Conservation (phyloP, 176 grass and related monocot genomes). For the Avena atlantica region DNA sequence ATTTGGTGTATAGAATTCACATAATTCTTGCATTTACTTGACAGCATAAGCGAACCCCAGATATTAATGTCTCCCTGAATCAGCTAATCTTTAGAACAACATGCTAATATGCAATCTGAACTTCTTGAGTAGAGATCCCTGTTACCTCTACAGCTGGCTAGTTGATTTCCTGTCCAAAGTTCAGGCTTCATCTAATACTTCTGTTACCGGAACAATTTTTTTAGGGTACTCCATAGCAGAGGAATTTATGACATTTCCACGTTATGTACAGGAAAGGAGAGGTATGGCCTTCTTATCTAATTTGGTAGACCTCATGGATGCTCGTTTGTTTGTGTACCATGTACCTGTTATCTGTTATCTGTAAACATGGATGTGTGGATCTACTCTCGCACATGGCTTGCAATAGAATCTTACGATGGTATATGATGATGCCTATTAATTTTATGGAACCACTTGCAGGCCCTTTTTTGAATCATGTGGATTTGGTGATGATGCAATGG, state of each 20-base stretch:
- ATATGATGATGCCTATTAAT: neutral
- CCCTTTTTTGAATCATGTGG: constrained; percentile 86
- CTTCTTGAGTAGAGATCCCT: constrained; percentile 16
- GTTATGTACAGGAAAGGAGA: constrained; percentile 85
- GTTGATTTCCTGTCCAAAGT: constrained; percentile 31
- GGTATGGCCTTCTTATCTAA: constrained; percentile 46
- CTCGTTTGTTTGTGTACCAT: neutral
- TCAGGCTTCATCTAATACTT: constrained; percentile 27
- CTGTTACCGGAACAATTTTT: constrained; percentile 30
- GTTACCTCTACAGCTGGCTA: neutral
- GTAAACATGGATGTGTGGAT: neutral
- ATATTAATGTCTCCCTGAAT: neutral
- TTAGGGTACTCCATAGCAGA: constrained; percentile 74
- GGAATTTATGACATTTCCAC: constrained; percentile 92
- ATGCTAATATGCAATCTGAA: neutral
- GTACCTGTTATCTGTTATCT: neutral
- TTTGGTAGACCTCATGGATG: neutral
- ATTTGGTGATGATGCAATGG: constrained; percentile 78
- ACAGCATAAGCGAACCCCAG: neutral
- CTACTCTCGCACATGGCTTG: neutral
- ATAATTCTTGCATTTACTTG: neutral
- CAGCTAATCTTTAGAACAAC: neutral
- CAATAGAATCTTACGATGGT: neutral
- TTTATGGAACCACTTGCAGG: constrained; percentile 46
- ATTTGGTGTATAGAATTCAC: neutral